Conservation (phyloP, 2,329 filamentous ascomycete species). For the Botrytis paeoniae region DNA sequence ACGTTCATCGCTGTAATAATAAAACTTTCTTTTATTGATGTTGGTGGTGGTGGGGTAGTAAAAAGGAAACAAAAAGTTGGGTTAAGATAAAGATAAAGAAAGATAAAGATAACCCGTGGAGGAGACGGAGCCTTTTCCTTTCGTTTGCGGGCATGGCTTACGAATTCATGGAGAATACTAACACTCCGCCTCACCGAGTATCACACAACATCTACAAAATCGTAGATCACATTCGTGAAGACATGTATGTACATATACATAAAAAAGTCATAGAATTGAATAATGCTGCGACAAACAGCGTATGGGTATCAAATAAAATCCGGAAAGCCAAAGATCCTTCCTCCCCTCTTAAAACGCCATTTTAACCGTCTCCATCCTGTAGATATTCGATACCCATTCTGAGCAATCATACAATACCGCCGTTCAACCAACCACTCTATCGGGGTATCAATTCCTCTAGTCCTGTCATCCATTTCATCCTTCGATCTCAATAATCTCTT, state of each 20-base stretch:
- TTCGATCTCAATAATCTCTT: slow-evolving; percentile 7
- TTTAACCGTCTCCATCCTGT: not conserved
- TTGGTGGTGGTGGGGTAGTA: not conserved
- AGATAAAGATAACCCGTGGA: not conserved
- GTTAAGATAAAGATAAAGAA: not conserved
- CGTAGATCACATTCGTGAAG: not conserved
- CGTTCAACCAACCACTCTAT: not conserved
- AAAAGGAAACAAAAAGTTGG: not conserved
- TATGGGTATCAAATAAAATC: slow-evolving; percentile 20
- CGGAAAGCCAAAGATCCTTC: slow-evolving; percentile 2
- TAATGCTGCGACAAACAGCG: not conserved
- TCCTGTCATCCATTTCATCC: not conserved
- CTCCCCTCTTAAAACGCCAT: not conserved
- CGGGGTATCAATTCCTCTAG: not conserved
- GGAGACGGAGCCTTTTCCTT: not conserved
- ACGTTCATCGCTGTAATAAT: not conserved
- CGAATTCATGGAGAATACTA: not conserved
- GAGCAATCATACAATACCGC: not conserved
- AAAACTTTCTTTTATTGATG: not conserved
- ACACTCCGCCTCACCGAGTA: not conserved
- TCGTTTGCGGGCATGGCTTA: not conserved
- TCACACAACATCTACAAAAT: not conserved
- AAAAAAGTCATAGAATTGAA: slow-evolving; percentile 8
- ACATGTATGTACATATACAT: not conserved
- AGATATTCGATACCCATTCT: not conserved